phyloP scores from a whole-genome alignment of 345 rosid genomes.

The Clausena lansium region DNA sequence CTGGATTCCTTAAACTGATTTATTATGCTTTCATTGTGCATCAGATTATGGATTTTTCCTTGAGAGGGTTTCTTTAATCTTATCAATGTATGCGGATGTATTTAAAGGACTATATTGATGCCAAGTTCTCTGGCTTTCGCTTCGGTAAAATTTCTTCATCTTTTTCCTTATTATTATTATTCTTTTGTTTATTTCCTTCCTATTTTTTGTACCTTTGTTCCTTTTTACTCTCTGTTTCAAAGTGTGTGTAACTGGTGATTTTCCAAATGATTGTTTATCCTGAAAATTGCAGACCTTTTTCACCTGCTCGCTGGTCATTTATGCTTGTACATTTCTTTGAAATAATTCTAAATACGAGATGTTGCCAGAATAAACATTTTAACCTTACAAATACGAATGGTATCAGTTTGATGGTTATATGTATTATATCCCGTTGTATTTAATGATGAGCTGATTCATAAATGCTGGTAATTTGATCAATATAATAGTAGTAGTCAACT shows the following conservation, averaged over 20 bases:
- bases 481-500: no score
- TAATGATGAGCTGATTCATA: not conserved
- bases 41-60: not conserved
- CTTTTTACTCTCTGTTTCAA: not conserved
- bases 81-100: slow-evolving; percentile 15
- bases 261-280: not conserved
- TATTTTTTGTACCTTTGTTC: not conserved
- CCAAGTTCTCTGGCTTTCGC: slow-evolving; percentile 32
- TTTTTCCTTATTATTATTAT: not conserved
- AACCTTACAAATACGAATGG: not conserved
- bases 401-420: not conserved
- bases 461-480: not conserved
- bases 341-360: not conserved
- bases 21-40: not conserved
- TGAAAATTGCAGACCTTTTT: not conserved
- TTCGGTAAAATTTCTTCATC: slow-evolving; percentile 16
- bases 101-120: slow-evolving; percentile 22
- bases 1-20: not conserved
- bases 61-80: not conserved
- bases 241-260: not conserved
- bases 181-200: not conserved
- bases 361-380: not conserved
- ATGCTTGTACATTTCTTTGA: not conserved
- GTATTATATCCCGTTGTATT: not conserved
- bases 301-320: not conserved